A percentile compares a stretch with the other conserved stretches of the same genome.
Conservation (phyloP, 306 rosid species). For the Ochetophila trinervis region DNA sequence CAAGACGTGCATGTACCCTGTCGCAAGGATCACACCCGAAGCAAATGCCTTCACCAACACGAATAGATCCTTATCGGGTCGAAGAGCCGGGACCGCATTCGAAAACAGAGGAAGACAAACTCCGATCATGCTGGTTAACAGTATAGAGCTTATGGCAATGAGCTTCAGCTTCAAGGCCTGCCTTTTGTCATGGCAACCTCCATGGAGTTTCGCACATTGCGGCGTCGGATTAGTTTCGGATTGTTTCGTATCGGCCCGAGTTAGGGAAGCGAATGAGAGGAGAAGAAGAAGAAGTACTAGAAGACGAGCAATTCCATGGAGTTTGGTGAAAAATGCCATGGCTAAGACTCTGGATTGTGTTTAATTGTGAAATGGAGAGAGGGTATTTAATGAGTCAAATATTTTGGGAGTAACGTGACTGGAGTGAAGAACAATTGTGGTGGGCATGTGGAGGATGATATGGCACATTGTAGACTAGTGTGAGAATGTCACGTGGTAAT, state of each 20-base stretch:
- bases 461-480: no score
- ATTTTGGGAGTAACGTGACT: no score
- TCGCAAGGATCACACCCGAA: conserved; percentile 67
- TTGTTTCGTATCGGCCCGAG: neutral
- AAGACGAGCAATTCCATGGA: neutral
- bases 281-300: conserved; percentile 4
- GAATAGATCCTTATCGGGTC: conserved; percentile 43
- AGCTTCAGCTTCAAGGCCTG: conserved; percentile 38
- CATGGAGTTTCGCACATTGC: conserved; percentile 2
- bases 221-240: neutral
- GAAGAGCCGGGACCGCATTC: conserved; percentile 33
- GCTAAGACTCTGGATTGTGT: neutral
- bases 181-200: conserved; percentile 35
- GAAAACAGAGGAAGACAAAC: conserved; percentile 41
- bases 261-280: neutral
- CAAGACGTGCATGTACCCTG: conserved; percentile 74
- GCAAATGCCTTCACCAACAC: conserved; percentile 53
- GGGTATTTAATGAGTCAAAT: neutral
- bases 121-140: conserved; percentile 45
- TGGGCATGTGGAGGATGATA: no score
- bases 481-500: no score
- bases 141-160: conserved; percentile 44
- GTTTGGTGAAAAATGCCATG: conserved; percentile 14
- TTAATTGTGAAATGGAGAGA: neutral
- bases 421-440: no score